These are phyloP conservation scores for Salicornia ramosissima DNA, from an alignment of 148 eudicot species.

Conservation along the genomic window DNA sequence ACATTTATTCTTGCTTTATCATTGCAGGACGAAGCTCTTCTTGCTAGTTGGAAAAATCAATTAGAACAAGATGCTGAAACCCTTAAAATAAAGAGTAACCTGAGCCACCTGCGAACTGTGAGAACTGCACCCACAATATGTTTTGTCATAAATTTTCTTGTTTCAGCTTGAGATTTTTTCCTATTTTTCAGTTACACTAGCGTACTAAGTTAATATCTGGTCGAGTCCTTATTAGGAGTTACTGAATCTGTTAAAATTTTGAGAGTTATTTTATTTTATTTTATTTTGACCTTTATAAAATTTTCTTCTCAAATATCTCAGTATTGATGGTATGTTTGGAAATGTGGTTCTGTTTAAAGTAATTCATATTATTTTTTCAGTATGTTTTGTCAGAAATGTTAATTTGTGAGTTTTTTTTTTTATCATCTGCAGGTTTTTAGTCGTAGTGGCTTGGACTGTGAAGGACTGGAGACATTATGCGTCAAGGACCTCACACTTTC, in stretches of 20 bases:
- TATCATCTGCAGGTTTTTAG: conserved; percentile 50
- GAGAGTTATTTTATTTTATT: no score
- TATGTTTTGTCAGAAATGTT: neutral
- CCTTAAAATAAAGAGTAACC: conserved; percentile 84
- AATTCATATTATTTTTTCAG: neutral
- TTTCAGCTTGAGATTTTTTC: neutral
- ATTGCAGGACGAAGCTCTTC: conserved; percentile 76
- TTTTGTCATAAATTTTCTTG: conserved; percentile 4
- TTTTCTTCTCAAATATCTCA: neutral
- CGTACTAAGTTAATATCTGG: no score
- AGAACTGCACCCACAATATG: conserved; percentile 28
- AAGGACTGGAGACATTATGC: conserved; percentile 64
- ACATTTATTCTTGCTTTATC: conserved; percentile 11
- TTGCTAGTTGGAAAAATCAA: conserved; percentile 87
- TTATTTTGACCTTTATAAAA: no score
- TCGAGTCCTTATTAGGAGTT: no score
- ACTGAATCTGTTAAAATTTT: no score
- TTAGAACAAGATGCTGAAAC: conserved; percentile 85
- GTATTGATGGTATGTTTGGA: neutral
- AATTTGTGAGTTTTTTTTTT: conserved; percentile 16
- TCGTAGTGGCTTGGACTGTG: conserved; percentile 70
- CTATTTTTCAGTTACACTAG: neutral
- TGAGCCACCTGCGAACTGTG: conserved; percentile 72
- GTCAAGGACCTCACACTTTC: conserved; percentile 66
- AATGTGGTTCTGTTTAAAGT: neutral